A percentile compares a stretch with the other conserved stretches of the same genome.
Evolutionary conservation across 2,329 filamentous ascomycete species (phyloP).

Genomic region (Nemania diffusa): DNA sequence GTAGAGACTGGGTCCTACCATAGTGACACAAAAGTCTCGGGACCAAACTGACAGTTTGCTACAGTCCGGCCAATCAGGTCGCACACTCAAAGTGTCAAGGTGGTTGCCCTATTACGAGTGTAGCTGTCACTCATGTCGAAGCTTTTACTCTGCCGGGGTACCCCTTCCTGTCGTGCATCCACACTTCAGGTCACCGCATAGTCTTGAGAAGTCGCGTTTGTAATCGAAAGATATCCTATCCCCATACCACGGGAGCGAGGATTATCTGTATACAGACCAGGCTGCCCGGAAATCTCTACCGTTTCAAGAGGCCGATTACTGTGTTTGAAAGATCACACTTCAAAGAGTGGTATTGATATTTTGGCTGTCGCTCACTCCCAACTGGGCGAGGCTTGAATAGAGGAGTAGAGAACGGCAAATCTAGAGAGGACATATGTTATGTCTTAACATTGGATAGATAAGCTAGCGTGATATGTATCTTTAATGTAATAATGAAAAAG

Average conservation of each 20-base stretch:
- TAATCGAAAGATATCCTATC: background rate
- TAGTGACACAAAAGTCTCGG: constrained; percentile 17
- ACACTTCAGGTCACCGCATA: background rate
- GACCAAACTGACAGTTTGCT: background rate
- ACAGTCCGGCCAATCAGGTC: background rate
- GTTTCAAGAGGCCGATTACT: background rate
- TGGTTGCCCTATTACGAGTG: background rate
- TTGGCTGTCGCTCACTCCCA: background rate
- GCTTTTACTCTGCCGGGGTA: background rate
- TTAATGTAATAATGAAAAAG: constrained; percentile 11
- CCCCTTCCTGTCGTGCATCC: background rate
- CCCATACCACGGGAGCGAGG: background rate
- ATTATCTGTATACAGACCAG: background rate
- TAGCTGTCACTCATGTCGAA: background rate
- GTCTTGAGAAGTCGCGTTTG: background rate
- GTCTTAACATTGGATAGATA: constrained; percentile 14
- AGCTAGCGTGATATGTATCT: background rate
- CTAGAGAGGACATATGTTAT: background rate
- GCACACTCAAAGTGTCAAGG: background rate
- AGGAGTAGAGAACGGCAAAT: background rate
- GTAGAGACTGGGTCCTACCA: constrained; percentile 43
- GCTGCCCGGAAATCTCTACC: background rate
- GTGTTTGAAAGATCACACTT: background rate
- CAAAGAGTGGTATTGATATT: background rate
- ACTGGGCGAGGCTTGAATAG: background rate